Conservation (phyloP, 768 basidiomycete genomes). For the Plicaturopsis crispa region DNA sequence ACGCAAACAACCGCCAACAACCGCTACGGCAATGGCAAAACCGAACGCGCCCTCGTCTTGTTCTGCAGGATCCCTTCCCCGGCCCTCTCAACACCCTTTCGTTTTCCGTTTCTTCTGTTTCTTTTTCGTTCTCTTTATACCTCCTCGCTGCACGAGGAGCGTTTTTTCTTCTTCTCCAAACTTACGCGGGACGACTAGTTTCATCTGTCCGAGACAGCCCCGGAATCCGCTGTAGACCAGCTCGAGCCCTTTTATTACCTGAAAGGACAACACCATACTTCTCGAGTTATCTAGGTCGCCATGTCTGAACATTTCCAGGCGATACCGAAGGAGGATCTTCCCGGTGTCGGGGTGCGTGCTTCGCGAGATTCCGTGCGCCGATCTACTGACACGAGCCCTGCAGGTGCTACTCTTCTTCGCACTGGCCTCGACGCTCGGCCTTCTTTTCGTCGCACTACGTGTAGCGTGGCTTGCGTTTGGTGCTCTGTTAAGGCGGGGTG, state of each 20-base stretch:
- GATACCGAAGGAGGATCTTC: too few species aligned
- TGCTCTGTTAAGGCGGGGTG: conserved; percentile 20
- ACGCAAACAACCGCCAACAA: background rate
- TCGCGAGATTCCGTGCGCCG: too few species aligned
- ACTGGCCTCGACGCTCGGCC: conserved; percentile 42
- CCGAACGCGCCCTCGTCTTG: background rate
- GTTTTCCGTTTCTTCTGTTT: conserved; percentile 12
- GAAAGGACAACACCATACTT: too few species aligned
- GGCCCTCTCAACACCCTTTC: too few species aligned
- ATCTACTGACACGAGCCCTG: too few species aligned
- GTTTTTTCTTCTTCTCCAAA: conserved; percentile 14
- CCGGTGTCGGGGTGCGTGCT: too few species aligned
- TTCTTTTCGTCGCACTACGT: conserved; percentile 42
- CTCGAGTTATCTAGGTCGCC: too few species aligned
- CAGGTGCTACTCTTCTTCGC: conserved; percentile 47
- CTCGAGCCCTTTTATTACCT: too few species aligned
- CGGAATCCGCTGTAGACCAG: too few species aligned
- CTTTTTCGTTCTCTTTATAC: conserved; percentile 13
- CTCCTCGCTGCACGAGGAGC: conserved; percentile 6
- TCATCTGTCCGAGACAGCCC: too few species aligned
- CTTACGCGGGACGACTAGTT: too few species aligned
- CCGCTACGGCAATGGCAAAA: background rate
- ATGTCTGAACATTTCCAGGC: too few species aligned
- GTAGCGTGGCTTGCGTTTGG: conserved; percentile 38
- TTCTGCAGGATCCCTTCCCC: conserved; percentile 13